Base-by-base conservation (phyloP, 148 eudicot genomes). In the Chenopodium quinoa region DNA sequence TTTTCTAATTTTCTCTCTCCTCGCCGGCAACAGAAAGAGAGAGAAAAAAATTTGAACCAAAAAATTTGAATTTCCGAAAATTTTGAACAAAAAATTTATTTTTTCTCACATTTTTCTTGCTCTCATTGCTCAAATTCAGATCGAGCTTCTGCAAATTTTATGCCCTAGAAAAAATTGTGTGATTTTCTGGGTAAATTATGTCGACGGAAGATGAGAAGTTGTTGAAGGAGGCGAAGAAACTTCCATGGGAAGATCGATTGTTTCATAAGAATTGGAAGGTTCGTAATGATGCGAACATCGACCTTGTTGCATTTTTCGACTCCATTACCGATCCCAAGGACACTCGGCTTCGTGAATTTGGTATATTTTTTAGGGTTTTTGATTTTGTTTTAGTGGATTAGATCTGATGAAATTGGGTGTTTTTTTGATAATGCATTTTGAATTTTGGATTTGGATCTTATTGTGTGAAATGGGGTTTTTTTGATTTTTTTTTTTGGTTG, bases 201-300 rank as follows among this genome's bases (percentile, higher is more conserved):
- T 92, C 98, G 89, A 76, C 86, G 10, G 99, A 97, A 82, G 99
- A 97, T 75, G 98, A 97, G 89, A 97, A 97, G 83, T 87, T 97
- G 76, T 86, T 97, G 89, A 97, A 97, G 84, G 99, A 94, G 83
- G 94, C 99, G 84, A 97, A 97, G 93, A 97, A 97, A 84, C 83
- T 90, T 73, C 92, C 97, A n/a, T 97, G 99, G 99, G 99, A 97
- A 71, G 99, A 97, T 90, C 94, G 99, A 22, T 85, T 97, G 64
- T 34, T 68, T 78, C 99, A 97, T 78, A 97, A 97, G 88, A 97
- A 90, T 77, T 94, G 99, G 99, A 97, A 97, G 79, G 98, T 97
- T 64, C 86, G 99, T 52, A 97, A 97, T 79, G 99, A 97, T 75
- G 99, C 98, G 1, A 97, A 97, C 73, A 91, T 97, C 66, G 99